Evolutionary conservation across 352 stramenopile genomes (phyloP).

Genomic region (Pythium rishiriense): DNA sequence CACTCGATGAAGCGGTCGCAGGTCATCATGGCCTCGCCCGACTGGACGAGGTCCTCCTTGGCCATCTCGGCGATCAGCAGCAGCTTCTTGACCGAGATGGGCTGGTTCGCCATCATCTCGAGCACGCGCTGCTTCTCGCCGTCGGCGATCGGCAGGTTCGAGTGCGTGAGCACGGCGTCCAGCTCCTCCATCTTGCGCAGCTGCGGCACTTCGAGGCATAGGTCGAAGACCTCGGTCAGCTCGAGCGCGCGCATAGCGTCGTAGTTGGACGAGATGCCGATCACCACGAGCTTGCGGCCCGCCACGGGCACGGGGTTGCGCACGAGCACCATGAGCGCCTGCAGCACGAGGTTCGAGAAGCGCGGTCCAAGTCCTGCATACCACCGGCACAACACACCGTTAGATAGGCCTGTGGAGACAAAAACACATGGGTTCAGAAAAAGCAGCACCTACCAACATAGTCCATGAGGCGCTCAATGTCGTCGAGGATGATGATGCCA

Average conservation of each 20-base stretch:
- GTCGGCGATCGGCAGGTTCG: conserved; percentile 74
- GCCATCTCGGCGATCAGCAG: conserved; percentile 97
- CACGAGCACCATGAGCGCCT: conserved; percentile 98
- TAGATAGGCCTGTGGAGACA: conserved; percentile 1
- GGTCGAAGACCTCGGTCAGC: conserved; percentile 93
- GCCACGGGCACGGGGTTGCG: conserved; percentile 95
- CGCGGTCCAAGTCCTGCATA: conserved; percentile 89
- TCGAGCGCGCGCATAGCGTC: conserved; percentile 92
- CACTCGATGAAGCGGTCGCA: conserved; percentile 81
- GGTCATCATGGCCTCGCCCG: conserved; percentile 68
- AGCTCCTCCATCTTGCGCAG: conserved; percentile 90
- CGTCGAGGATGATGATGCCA: conserved; percentile 99
- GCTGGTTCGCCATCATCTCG: conserved; percentile 79
- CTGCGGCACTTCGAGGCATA: conserved; percentile 92
- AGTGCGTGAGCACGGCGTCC: conserved; percentile 80
- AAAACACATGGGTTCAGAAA: conserved; percentile 1
- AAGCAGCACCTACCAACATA: conserved; percentile 74
- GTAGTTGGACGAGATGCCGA: conserved; percentile 94
- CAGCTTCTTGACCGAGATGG: conserved; percentile 98
- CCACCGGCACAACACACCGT: not conserved
- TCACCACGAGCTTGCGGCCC: conserved; percentile 94
- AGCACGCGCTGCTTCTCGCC: conserved; percentile 69
- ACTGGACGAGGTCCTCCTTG: conserved; percentile 80
- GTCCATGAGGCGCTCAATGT: conserved; percentile 99
- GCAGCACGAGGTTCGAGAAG: conserved; percentile 98